Evolutionary conservation across 306 rosid genomes (phyloP).

Genomic region (Gillenia trifoliata): DNA sequence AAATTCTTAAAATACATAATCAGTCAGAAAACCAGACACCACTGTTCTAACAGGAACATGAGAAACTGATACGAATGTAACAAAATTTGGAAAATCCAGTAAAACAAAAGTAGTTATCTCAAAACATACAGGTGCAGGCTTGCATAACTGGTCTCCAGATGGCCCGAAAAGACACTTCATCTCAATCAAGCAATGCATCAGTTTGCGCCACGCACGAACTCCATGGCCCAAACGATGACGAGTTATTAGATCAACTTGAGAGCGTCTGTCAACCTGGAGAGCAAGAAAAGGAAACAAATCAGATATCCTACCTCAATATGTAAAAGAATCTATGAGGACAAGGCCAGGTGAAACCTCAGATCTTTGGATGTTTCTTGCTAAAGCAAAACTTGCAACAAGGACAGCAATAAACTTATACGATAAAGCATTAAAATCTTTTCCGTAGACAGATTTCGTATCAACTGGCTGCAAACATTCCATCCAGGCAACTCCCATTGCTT

Average conservation of each 20-base stretch:
- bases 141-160: slow-evolving; percentile 60
- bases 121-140: slow-evolving; percentile 68
- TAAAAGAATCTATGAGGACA: slow-evolving; percentile 14
- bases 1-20: neutral
- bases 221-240: slow-evolving; percentile 65
- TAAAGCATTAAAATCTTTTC: slow-evolving; percentile 86
- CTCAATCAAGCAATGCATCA: slow-evolving; percentile 72
- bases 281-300: slow-evolving; percentile 23
- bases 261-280: slow-evolving; percentile 86
- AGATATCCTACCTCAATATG: slow-evolving; percentile 20
- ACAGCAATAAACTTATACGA: slow-evolving; percentile 91
- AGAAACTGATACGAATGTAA: neutral
- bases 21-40: neutral
- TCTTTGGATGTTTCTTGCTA: slow-evolving; percentile 93
- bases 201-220: slow-evolving; percentile 86
- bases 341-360: slow-evolving; percentile 68
- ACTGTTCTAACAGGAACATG: neutral
- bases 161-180: slow-evolving; percentile 92
- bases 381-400: slow-evolving; percentile 93
- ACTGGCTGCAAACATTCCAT: slow-evolving; percentile 95
- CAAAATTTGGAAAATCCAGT: slow-evolving; percentile 15
- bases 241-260: slow-evolving; percentile 54
- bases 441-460: slow-evolving; percentile 89
- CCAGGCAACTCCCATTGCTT: slow-evolving; percentile 99
- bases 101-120: slow-evolving; percentile 10